These are phyloP conservation scores for Ascochyta fabae DNA, from an alignment of 2,329 filamentous ascomycete genomes.

Conservation along the genomic window DNA sequence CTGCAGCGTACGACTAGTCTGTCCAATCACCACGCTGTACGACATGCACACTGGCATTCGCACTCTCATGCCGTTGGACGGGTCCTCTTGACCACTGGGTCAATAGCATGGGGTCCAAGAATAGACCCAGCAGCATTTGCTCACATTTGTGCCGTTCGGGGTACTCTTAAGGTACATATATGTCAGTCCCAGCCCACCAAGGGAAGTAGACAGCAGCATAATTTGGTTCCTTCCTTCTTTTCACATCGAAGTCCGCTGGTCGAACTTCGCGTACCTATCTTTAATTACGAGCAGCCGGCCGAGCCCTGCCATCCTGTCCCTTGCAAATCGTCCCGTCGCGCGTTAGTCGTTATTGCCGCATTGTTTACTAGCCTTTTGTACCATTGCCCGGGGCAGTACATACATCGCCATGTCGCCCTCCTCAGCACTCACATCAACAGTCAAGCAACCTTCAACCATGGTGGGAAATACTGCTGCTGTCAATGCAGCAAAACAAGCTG, in stretches of 20 bases:
- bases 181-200: slow-evolving; percentile 39
- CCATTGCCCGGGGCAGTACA: slow-evolving; percentile 50
- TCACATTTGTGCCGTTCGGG: slow-evolving; percentile 45
- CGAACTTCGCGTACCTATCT: slow-evolving; percentile 58
- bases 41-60: slow-evolving; percentile 34
- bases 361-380: slow-evolving; percentile 51
- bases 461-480: slow-evolving; percentile 57
- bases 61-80: slow-evolving; percentile 39
- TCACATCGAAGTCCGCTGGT: slow-evolving; percentile 55
- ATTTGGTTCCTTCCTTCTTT: slow-evolving; percentile 54
- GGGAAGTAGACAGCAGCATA: slow-evolving; percentile 52
- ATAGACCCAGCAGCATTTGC: slow-evolving; percentile 56
- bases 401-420: slow-evolving; percentile 58
- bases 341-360: slow-evolving; percentile 51
- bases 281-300: slow-evolving; percentile 53
- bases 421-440: slow-evolving; percentile 48
- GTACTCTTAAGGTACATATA: slow-evolving; percentile 57
- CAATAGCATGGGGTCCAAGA: slow-evolving; percentile 50
- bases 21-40: slow-evolving; percentile 38
- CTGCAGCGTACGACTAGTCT: slow-evolving; percentile 33
- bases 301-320: slow-evolving; percentile 51
- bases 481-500: slow-evolving; percentile 61
- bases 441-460: slow-evolving; percentile 56
- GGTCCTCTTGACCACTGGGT: slow-evolving; percentile 33
- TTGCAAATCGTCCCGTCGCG: slow-evolving; percentile 51